Conservation (phyloP, 495 filamentous ascomycete species). For the Trypethelium eluteriae region DNA sequence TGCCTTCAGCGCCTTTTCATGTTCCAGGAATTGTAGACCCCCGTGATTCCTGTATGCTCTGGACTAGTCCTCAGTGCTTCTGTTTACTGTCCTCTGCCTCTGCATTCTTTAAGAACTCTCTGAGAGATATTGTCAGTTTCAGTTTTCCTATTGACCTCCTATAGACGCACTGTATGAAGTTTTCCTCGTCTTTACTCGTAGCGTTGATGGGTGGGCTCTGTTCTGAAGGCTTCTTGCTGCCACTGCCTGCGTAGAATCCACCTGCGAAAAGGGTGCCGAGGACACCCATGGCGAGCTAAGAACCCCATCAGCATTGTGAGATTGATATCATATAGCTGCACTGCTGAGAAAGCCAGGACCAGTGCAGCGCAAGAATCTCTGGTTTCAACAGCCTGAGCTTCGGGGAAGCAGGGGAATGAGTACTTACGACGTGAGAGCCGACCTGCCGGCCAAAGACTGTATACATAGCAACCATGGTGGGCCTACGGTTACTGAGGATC, state of each 20-base stretch:
- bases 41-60: neutral
- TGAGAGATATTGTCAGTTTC: conserved; percentile 3
- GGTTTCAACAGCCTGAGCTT: conserved; percentile 10
- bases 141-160: conserved; percentile 11
- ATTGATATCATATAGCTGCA: neutral
- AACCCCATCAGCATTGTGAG: conserved; percentile 17
- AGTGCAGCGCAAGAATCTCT: neutral
- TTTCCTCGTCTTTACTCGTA: conserved; percentile 83
- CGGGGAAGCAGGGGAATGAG: conserved; percentile 16
- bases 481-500: conserved; percentile 24
- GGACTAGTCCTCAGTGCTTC: conserved; percentile 5
- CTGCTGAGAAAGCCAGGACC: neutral
- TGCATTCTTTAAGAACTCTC: conserved; percentile 21
- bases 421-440: conserved; percentile 86
- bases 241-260: conserved; percentile 47
- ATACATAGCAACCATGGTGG: conserved; percentile 84
- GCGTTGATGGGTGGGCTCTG: conserved; percentile 76
- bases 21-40: neutral
- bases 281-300: conserved; percentile 77
- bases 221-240: conserved; percentile 54
- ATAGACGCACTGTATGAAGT: conserved; percentile 83
- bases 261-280: conserved; percentile 61
- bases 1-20: neutral
- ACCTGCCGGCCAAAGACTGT: conserved; percentile 79
- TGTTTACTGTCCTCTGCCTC: conserved; percentile 18